Percentiles rank a stretch among this genome's conserved stretches.
These are phyloP conservation scores for Bipolaris victoriae DNA, from an alignment of 2,329 filamentous ascomycete genomes.

Conservation along the genomic window DNA sequence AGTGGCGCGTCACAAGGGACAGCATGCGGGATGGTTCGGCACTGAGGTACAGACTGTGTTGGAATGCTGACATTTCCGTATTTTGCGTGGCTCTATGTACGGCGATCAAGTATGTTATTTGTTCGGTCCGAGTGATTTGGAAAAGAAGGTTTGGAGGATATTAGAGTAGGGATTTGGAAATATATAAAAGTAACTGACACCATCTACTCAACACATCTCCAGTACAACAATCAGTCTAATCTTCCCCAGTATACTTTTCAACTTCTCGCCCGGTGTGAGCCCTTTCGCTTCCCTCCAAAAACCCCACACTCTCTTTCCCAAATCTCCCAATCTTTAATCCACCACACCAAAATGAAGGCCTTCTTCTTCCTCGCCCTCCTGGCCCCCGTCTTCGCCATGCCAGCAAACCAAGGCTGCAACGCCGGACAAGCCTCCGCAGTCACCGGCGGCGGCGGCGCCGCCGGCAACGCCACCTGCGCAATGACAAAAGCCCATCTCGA, in stretches of 20 bases:
- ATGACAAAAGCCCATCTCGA: constrained; percentile 10
- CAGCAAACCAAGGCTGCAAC: background rate
- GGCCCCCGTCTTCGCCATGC: background rate
- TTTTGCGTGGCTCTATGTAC: background rate
- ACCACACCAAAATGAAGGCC: constrained; percentile 13
- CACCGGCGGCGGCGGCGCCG: background rate
- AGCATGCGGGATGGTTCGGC: no score
- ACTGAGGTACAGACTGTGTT: constrained; percentile 10
- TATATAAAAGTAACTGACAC: background rate
- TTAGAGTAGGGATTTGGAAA: background rate
- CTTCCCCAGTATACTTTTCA: background rate
- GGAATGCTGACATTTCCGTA: constrained; percentile 1
- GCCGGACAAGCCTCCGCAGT: background rate
- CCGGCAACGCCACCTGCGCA: background rate
- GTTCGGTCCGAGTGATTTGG: background rate
- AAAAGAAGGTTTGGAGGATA: background rate
- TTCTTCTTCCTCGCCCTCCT: constrained; percentile 11
- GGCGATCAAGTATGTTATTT: background rate
- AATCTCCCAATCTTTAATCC: background rate
- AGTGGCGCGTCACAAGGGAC: background rate
- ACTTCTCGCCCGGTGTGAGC: background rate
- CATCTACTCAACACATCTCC: background rate
- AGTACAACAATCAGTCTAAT: background rate
- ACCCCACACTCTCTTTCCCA: background rate
- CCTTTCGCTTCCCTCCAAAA: background rate